phyloP scores from a whole-genome alignment of 176 grass and related monocot species.

The Leersia perrieri region DNA sequence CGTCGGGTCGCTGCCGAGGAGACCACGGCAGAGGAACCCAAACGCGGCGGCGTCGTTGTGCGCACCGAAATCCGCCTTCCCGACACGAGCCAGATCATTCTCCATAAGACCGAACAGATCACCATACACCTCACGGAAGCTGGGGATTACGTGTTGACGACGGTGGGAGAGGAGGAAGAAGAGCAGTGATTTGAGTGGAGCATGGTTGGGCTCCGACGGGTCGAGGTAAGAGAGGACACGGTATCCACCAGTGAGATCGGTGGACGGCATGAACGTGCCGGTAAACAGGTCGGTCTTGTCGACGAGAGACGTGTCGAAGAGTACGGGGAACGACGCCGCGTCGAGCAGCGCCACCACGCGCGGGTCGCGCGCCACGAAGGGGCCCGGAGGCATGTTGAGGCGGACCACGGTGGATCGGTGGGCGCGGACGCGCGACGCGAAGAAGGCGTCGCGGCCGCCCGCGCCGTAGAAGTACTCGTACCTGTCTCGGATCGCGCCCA shows the following conservation, averaged over 20 bases:
- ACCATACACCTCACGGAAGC: constrained; percentile 67
- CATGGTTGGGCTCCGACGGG: constrained; percentile 75
- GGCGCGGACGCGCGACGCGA: constrained; percentile 63
- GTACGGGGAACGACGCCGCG: constrained; percentile 82
- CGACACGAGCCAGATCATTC: constrained; percentile 53
- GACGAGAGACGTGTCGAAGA: constrained; percentile 84
- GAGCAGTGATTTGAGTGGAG: constrained; percentile 70
- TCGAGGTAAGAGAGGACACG: constrained; percentile 89
- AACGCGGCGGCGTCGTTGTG: constrained; percentile 83
- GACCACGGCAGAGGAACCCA: constrained; percentile 60
- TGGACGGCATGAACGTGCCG: constrained; percentile 97
- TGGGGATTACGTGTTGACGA: constrained; percentile 63
- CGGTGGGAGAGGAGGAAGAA: constrained; percentile 82
- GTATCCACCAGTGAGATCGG: constrained; percentile 85
- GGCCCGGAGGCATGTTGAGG: constrained; percentile 92
- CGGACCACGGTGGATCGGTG: constrained; percentile 81
- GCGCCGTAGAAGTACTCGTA: constrained; percentile 77
- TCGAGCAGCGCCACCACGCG: constrained; percentile 94
- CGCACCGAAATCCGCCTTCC: constrained; percentile 70
- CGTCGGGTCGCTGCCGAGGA: constrained; percentile 64
- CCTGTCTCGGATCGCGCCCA: constrained; percentile 75
- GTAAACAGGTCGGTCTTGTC: constrained; percentile 96
- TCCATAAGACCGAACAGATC: constrained; percentile 63
- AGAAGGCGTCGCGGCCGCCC: constrained; percentile 81
- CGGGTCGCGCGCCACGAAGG: constrained; percentile 70